Evolutionary conservation across 2,329 filamentous ascomycete genomes (phyloP).

Genomic region (Penicillium capsulatum): DNA sequence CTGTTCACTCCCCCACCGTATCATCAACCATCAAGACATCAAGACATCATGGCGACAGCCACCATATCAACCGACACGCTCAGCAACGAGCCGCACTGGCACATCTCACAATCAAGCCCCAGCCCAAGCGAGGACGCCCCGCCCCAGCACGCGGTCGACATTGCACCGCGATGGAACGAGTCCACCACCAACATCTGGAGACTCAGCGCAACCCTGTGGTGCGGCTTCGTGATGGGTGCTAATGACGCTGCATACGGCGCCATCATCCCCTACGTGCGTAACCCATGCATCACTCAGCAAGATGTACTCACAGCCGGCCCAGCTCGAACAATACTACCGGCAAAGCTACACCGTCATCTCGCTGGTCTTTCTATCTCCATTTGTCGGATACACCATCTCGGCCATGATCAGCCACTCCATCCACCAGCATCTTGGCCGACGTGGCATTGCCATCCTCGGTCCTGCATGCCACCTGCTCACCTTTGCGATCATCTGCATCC

Average conservation of each 20-base stretch:
- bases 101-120: no score
- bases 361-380: conserved; percentile 48
- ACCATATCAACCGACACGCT: no score
- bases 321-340: conserved; percentile 48
- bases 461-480: conserved; percentile 30
- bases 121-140: conserved; percentile 15
- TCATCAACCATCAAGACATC: no score
- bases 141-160: conserved; percentile 22
- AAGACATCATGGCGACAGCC: no score
- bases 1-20: no score
- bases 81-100: no score
- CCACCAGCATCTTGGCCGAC: conserved; percentile 55
- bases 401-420: conserved; percentile 44
- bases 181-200: conserved; percentile 19
- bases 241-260: conserved; percentile 24
- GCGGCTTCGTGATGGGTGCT: conserved; percentile 21
- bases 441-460: conserved; percentile 65
- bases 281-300: no score
- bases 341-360: conserved; percentile 40
- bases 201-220: conserved; percentile 17
- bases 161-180: conserved; percentile 20
- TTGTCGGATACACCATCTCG: conserved; percentile 47
- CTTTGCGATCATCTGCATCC: conserved; percentile 27
- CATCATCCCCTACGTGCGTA: conserved; percentile 19
- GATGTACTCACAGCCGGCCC: not conserved